Evolutionary conservation across 495 filamentous ascomycete genomes (phyloP).

Genomic region (Penicillium nucicola): DNA sequence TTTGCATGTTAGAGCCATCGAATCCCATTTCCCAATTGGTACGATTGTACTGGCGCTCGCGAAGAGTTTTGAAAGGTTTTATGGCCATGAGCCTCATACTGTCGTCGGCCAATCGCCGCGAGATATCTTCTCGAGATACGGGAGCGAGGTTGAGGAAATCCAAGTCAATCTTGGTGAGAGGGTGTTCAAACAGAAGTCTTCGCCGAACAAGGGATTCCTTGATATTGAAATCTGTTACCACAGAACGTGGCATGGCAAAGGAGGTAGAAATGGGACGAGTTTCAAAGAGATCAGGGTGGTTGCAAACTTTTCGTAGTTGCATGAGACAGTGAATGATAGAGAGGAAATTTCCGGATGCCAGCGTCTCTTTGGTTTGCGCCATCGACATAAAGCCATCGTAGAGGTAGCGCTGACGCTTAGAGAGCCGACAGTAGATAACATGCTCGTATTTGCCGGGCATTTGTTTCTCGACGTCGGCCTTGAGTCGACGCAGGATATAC

Average conservation of each 20-base stretch:
- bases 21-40: constrained; percentile 58
- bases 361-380: constrained; percentile 80
- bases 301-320: constrained; percentile 97
- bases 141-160: constrained; percentile 81
- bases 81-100: constrained; percentile 63
- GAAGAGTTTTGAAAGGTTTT: constrained; percentile 56
- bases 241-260: constrained; percentile 85
- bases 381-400: constrained; percentile 98
- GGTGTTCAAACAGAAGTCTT: constrained; percentile 61
- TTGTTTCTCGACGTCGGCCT: constrained; percentile 98
- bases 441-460: constrained; percentile 98
- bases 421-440: constrained; percentile 90
- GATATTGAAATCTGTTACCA: constrained; percentile 71
- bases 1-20: constrained; percentile 62
- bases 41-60: constrained; percentile 59
- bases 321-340: constrained; percentile 98
- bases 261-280: constrained; percentile 98
- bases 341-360: constrained; percentile 94
- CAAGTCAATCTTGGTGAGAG: constrained; percentile 64
- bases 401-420: constrained; percentile 88
- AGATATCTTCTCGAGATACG: constrained; percentile 64
- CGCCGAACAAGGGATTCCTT: constrained; percentile 71
- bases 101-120: constrained; percentile 56
- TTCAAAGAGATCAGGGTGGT: constrained; percentile 96
- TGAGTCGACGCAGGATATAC: constrained; percentile 86